phyloP scores from a whole-genome alignment of 1,284 basidiomycete species.

The Ustilago crameri region DNA sequence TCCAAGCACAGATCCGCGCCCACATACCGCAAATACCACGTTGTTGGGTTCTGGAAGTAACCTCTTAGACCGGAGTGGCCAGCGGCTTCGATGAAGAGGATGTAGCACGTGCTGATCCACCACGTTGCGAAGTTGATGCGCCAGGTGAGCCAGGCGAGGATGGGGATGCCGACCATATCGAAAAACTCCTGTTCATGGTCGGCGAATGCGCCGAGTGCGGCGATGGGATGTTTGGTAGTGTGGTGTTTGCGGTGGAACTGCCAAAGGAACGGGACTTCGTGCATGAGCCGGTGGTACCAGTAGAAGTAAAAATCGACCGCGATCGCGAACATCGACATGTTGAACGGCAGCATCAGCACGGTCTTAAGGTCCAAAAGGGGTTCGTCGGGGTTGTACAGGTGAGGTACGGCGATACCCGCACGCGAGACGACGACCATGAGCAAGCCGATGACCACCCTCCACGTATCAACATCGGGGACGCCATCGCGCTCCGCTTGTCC shows the following conservation, averaged over 20 bases:
- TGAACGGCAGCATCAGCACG: slow-evolving; percentile 33
- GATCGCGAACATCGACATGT: slow-evolving; percentile 37
- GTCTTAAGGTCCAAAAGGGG: slow-evolving; percentile 20
- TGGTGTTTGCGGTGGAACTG: slow-evolving; percentile 53
- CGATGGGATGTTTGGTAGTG: slow-evolving; percentile 60
- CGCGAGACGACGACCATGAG: slow-evolving; percentile 33
- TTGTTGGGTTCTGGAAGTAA: slow-evolving; percentile 56
- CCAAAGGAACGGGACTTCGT: slow-evolving; percentile 53
- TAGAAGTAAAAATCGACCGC: slow-evolving; percentile 62
- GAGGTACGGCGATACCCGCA: slow-evolving; percentile 27
- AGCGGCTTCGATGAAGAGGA: slow-evolving; percentile 31
- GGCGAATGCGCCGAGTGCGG: slow-evolving; percentile 53
- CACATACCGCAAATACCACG: slow-evolving; percentile 45
- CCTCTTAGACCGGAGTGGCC: slow-evolving; percentile 62
- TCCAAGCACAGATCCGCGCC: slow-evolving; percentile 59
- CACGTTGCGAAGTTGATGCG: slow-evolving; percentile 51
- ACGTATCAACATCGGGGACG: slow-evolving; percentile 45
- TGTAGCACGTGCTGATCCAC: slow-evolving; percentile 33
- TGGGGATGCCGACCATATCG: slow-evolving; percentile 58
- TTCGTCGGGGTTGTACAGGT: slow-evolving; percentile 31
- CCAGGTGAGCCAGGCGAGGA: slow-evolving; percentile 49
- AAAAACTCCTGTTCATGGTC: slow-evolving; percentile 59
- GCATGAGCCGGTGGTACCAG: slow-evolving; percentile 61
- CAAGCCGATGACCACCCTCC: slow-evolving; percentile 30
- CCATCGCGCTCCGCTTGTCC: slow-evolving; percentile 43